These are phyloP conservation scores for Tolypocladium ovalisporum DNA, from an alignment of 2,329 filamentous ascomycete genomes.

Conservation along the genomic window DNA sequence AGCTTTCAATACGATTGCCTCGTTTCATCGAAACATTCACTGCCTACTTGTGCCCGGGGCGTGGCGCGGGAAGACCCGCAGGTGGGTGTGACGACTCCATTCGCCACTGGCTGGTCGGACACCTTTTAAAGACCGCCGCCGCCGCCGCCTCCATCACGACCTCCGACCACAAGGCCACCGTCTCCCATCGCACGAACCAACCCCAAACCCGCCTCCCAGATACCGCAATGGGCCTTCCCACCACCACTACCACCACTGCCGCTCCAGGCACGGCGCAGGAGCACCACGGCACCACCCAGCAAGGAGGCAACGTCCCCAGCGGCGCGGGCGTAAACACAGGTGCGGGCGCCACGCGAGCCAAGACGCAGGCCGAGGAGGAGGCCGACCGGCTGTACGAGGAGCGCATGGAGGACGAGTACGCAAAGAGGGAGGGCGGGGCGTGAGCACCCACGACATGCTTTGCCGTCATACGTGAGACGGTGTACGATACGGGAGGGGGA, in stretches of 20 bases:
- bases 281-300: neutral
- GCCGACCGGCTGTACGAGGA: conserved; percentile 40
- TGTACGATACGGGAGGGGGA: neutral
- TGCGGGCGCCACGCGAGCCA: conserved; percentile 32
- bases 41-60: too few species aligned
- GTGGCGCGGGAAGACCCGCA: neutral
- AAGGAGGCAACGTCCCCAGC: conserved; percentile 1
- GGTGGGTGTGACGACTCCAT: neutral
- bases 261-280: neutral
- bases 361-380: conserved; percentile 37
- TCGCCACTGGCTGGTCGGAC: neutral
- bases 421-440: conserved; percentile 39
- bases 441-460: neutral
- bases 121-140: neutral
- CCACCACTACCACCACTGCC: neutral
- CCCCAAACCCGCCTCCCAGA: neutral
- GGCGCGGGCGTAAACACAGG: conserved; percentile 38
- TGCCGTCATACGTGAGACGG: neutral
- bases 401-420: conserved; percentile 44
- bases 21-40: too few species aligned
- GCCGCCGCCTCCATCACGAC: neutral
- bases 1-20: too few species aligned
- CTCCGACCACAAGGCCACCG: neutral
- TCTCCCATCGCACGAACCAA: neutral
- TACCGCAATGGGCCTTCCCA: neutral